phyloP scores from a whole-genome alignment of 768 basidiomycete genomes.

The Mycena vulgaris region DNA sequence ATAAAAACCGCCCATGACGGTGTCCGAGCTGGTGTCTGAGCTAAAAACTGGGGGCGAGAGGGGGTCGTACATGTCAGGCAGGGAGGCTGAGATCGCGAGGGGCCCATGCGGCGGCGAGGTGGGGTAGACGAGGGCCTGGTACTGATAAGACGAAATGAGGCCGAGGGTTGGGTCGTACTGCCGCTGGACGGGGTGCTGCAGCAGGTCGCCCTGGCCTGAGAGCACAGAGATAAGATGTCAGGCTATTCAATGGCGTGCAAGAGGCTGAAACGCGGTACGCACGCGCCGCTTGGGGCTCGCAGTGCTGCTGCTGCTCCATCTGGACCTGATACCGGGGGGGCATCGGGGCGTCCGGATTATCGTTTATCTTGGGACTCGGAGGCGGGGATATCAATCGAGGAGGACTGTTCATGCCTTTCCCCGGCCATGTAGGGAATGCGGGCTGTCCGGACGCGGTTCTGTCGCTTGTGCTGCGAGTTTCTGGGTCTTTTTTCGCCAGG shows the following conservation, averaged over 20 bases:
- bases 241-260: constrained; percentile 81
- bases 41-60: constrained; percentile 90
- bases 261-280: constrained; percentile 67
- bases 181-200: too few species aligned
- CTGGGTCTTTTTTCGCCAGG: too few species aligned
- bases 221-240: constrained; percentile 51
- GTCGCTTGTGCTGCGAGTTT: too few species aligned
- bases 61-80: constrained; percentile 87
- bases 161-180: constrained; percentile 70
- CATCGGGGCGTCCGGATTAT: too few species aligned
- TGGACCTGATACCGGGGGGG: too few species aligned
- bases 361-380: too few species aligned
- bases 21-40: constrained; percentile 91
- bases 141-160: constrained; percentile 80
- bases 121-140: constrained; percentile 72
- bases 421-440: too few species aligned
- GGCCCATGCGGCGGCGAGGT: constrained; percentile 77
- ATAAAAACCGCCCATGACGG: constrained; percentile 84
- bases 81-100: constrained; percentile 76
- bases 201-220: constrained; percentile 81
- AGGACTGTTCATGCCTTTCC: too few species aligned
- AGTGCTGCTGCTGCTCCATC: constrained; percentile 59
- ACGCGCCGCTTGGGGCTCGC: constrained; percentile 79
- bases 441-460: too few species aligned
- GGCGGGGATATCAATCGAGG: too few species aligned